Percentiles rank a stretch among this genome's conserved stretches.
Conservation (phyloP, 352 stramenopile genomes). For the Globisporangium heterothallicum region DNA sequence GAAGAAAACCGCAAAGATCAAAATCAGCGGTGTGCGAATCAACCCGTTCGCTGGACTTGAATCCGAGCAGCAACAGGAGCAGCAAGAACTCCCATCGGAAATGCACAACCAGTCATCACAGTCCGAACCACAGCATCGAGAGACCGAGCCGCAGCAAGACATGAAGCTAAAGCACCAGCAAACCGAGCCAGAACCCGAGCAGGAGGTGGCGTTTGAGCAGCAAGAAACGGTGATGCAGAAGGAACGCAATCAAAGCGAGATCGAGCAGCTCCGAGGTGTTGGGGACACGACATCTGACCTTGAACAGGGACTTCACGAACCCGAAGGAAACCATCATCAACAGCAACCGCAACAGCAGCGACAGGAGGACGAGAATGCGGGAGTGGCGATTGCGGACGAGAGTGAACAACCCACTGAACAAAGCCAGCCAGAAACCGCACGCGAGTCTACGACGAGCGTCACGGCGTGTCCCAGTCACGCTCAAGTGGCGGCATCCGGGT, state of each 20-base stretch:
- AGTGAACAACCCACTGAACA: background rate
- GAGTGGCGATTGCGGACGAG: background rate
- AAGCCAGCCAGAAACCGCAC: background rate
- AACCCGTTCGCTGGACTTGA: conserved; percentile 23
- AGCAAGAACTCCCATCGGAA: background rate
- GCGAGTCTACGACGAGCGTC: conserved; percentile 1
- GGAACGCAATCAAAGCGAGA: too few species aligned
- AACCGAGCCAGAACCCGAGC: background rate
- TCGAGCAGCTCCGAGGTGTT: too few species aligned
- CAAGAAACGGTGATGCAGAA: background rate
- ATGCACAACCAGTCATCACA: too few species aligned
- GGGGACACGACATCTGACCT: too few species aligned
- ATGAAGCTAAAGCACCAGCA: background rate
- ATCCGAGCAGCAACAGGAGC: background rate
- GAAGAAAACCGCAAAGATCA: conserved; percentile 27
- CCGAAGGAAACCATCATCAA: too few species aligned
- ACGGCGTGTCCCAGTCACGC: conserved; percentile 32
- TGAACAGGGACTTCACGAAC: too few species aligned
- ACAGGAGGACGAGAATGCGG: background rate
- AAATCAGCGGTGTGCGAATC: conserved; percentile 64
- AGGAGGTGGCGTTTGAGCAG: background rate
- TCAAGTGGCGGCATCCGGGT: conserved; percentile 16
- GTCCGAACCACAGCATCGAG: too few species aligned
- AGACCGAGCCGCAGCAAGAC: background rate
- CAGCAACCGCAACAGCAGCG: too few species aligned